Conservation (phyloP, 495 filamentous ascomycete species). For the Mytilinidion resinicola region DNA sequence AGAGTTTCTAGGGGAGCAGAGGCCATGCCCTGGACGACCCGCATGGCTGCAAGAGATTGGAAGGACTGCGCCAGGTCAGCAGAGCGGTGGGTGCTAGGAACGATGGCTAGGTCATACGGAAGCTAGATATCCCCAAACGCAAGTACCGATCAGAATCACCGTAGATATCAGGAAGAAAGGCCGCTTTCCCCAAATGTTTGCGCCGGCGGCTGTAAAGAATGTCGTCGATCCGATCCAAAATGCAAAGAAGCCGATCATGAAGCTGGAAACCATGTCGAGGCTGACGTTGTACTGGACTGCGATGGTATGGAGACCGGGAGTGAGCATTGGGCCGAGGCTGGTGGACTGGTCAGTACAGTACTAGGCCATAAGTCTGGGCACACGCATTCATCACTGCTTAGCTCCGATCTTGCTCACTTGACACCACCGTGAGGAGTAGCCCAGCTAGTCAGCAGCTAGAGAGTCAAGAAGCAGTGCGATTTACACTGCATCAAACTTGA, state of each 20-base stretch:
- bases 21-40: constrained; percentile 81
- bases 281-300: constrained; percentile 29
- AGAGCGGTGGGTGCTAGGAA: not conserved
- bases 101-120: not conserved
- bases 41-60: constrained; percentile 35
- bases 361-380: no score
- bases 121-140: constrained; percentile 33
- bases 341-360: no score
- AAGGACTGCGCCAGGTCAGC: constrained; percentile 22
- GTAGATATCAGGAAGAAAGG: constrained; percentile 38
- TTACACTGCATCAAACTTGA: no score
- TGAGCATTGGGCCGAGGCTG: constrained; percentile 58
- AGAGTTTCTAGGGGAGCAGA: constrained; percentile 88
- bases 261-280: constrained; percentile 30
- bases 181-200: constrained; percentile 37
- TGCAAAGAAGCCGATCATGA: constrained; percentile 33
- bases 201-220: constrained; percentile 36
- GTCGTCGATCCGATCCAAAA: constrained; percentile 33
- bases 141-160: constrained; percentile 25
- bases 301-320: constrained; percentile 46
- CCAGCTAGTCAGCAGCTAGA: no score
- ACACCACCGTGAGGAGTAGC: no score
- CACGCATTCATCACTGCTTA: no score
- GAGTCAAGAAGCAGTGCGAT: no score
- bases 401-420: not conserved